These are phyloP conservation scores for Fagopyrum homotropicum DNA, from an alignment of 148 eudicot genomes.

Conservation along the genomic window DNA sequence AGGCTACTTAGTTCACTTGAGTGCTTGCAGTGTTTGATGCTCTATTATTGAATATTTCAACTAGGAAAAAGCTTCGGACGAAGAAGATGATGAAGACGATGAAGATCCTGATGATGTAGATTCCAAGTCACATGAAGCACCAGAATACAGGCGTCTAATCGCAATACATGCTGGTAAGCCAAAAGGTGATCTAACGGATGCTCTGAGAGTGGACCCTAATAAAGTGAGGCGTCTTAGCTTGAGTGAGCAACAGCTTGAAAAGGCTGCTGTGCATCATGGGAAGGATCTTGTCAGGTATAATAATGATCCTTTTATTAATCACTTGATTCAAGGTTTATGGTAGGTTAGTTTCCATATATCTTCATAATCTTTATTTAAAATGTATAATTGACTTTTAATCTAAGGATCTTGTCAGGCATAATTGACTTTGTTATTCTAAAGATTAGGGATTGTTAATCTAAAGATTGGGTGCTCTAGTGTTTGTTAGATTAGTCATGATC, in stretches of 20 bases:
- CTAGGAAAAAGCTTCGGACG: constrained; percentile 35
- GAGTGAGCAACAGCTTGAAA: constrained; percentile 67
- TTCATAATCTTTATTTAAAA: background rate
- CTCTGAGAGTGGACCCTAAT: constrained; percentile 47
- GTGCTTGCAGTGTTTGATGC: constrained; percentile 2
- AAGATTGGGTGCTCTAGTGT: background rate
- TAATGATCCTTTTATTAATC: background rate
- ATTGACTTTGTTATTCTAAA: background rate
- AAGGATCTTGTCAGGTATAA: constrained; percentile 14
- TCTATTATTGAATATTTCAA: background rate
- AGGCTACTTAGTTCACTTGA: background rate
- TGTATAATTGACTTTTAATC: background rate
- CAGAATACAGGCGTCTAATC: constrained; percentile 58
- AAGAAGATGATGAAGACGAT: constrained; percentile 42
- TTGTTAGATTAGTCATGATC: too few species aligned
- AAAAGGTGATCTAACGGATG: constrained; percentile 55
- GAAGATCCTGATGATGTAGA: constrained; percentile 36
- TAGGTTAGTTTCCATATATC: background rate
- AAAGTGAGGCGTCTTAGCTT: constrained; percentile 77
- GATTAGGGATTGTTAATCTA: background rate
- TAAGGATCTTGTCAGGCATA: background rate
- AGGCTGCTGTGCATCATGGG: constrained; percentile 45
- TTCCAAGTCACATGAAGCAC: constrained; percentile 34
- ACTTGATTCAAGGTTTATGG: background rate
- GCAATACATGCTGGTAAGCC: constrained; percentile 80